phyloP scores from a whole-genome alignment of 2,329 filamentous ascomycete genomes.

The Metarhizium album region DNA sequence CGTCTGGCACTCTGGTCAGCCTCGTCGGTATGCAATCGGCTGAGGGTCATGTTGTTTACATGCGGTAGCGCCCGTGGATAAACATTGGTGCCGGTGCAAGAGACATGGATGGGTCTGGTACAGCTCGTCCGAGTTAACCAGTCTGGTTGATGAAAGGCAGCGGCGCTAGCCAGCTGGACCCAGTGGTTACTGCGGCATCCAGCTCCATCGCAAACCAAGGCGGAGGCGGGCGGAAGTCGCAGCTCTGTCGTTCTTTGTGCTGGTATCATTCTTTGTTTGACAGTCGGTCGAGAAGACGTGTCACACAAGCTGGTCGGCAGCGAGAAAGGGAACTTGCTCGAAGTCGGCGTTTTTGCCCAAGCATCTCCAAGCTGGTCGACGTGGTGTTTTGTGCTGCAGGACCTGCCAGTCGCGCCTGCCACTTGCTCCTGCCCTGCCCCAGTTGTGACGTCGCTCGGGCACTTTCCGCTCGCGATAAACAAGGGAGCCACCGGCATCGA shows the following conservation, averaged over 20 bases:
- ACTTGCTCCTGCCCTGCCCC: no score
- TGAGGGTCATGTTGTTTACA: not conserved
- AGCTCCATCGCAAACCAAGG: conserved; percentile 3
- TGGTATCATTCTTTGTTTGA: not conserved
- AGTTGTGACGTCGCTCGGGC: conserved; percentile 2
- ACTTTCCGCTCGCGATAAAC: not conserved
- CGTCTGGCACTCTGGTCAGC: not conserved
- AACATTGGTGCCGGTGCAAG: not conserved
- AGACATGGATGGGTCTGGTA: not conserved
- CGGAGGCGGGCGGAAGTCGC: not conserved
- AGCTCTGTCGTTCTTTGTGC: not conserved
- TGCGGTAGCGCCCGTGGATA: not conserved
- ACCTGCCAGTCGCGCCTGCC: not conserved
- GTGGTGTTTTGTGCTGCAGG: not conserved
- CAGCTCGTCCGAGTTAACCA: not conserved
- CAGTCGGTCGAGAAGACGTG: not conserved
- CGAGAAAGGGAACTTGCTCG: not conserved
- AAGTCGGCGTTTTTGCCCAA: no score
- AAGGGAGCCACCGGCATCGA: not conserved
- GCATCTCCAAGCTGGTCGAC: not conserved
- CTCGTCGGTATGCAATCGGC: not conserved
- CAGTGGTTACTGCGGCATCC: conserved; percentile 16
- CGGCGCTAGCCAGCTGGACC: conserved; percentile 3
- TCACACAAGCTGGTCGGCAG: not conserved
- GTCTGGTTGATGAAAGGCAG: not conserved